These are phyloP conservation scores for Fonsecaea erecta DNA, from an alignment of 2,329 filamentous ascomycete species.

Conservation along the genomic window DNA sequence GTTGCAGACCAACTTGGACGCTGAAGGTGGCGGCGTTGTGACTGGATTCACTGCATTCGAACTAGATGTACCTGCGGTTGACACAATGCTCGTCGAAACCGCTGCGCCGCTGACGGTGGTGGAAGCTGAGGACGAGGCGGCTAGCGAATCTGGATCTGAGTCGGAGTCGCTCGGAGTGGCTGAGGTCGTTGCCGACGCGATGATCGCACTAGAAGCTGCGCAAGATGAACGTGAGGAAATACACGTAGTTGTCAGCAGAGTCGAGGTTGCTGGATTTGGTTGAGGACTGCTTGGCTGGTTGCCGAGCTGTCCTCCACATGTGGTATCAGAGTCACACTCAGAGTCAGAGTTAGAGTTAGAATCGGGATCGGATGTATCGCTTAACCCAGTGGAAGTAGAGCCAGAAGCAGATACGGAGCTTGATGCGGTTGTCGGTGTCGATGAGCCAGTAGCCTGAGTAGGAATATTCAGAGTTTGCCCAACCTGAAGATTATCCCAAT, in stretches of 20 bases:
- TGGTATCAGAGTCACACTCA: not conserved
- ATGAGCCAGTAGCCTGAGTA: slow-evolving; percentile 10
- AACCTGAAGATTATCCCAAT: slow-evolving; percentile 31
- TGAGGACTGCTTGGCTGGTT: not conserved
- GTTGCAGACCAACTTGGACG: slow-evolving; percentile 28
- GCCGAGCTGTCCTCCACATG: not conserved
- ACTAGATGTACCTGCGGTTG: not conserved
- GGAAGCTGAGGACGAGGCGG: not conserved
- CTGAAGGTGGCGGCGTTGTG: slow-evolving; percentile 21
- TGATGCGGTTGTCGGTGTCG: not conserved
- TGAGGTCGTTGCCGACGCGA: not conserved
- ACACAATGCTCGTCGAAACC: not conserved
- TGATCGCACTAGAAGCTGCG: not conserved
- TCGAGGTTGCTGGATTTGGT: not conserved
- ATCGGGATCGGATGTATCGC: not conserved
- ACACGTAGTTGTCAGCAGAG: not conserved
- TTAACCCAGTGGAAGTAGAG: not conserved
- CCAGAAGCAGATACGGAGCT: not conserved
- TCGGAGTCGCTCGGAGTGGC: not conserved
- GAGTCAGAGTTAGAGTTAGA: not conserved
- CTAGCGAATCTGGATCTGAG: not conserved
- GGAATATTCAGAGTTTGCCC: slow-evolving; percentile 30
- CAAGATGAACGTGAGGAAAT: not conserved
- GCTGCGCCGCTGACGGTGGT: not conserved
- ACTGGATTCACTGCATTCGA: slow-evolving; percentile 23